A percentile compares a stretch with the other conserved stretches of the same genome.
Evolutionary conservation across 495 filamentous ascomycete genomes (phyloP).

Genomic region (Elasticomyces elasticus): DNA sequence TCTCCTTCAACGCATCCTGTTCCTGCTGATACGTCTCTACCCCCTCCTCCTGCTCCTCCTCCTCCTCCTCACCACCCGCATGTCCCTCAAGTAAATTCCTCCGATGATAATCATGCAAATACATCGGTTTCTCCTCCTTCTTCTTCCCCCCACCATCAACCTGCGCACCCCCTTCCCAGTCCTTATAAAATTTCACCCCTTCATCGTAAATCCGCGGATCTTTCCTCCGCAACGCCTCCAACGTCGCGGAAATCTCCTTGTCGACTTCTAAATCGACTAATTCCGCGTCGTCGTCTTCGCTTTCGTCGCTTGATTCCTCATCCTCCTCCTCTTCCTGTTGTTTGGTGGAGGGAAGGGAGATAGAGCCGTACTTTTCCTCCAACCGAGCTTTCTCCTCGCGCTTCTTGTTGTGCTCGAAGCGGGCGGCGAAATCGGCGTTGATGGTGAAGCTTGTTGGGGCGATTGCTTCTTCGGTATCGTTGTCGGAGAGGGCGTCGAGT

Average conservation of each 20-base stretch:
- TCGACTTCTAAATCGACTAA: constrained; percentile 75
- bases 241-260: constrained; percentile 70
- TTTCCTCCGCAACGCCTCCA: constrained; percentile 77
- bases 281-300: constrained; percentile 83
- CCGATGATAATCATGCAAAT: constrained; percentile 80
- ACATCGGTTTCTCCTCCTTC: constrained; percentile 75
- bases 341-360: too few species aligned
- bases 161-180: constrained; percentile 42
- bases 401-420: constrained; percentile 95
- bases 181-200: constrained; percentile 61
- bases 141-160: constrained; percentile 27
- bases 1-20: constrained; percentile 68
- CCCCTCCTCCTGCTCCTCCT: constrained; percentile 42
- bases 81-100: constrained; percentile 64
- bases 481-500: too few species aligned
- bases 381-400: constrained; percentile 75
- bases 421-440: constrained; percentile 79
- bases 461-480: too few species aligned
- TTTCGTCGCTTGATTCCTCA: constrained; percentile 40
- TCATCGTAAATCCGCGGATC: constrained; percentile 85
- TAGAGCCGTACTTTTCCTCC: constrained; percentile 36
- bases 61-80: constrained; percentile 44
- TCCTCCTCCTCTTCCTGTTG: constrained; percentile 35
- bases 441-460: too few species aligned
- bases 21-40: constrained; percentile 72